Base-by-base conservation (phyloP, 2,329 filamentous ascomycete species). In the Curvularia sp. region DNA sequence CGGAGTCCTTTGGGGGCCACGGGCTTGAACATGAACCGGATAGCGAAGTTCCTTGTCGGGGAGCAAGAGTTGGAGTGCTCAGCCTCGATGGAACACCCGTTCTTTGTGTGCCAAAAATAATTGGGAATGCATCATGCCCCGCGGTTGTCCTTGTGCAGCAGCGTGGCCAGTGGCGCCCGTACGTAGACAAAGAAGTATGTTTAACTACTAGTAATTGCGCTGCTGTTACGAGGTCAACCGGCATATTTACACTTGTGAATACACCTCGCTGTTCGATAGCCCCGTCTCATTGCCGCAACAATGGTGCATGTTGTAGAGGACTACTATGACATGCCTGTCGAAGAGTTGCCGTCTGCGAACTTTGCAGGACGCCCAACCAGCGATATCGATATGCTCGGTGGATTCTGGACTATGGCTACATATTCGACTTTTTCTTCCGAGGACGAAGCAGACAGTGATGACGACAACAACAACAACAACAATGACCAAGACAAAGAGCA, bases 321-420 rank as follows among this genome's bases (percentile, higher is more conserved):
- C 25, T 68, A 71, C 50, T 69, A 69, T 34, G 67, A 71, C 43
- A 63, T 69, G 38, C 59, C 65, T 8, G 27, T 57, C 21, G 64
- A 71, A 18, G 49, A 64, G 43, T 38, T 71, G 32, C 68, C 68
- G 5, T 60, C 60, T 43, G 58, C 68, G 5, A 71, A 71, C 50
- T 69, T 71, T 54, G 68, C 67, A 34, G 59, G 60, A 27, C 61
- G 66, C 8, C 67, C 68, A 43, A 51, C 59, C n/a, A 64, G 60
- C 47, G 68, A 71, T 23, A 69, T 70, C 30, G 62, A 64, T n/a
- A 67, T 68, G 34, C 57, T 67, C 7, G 61, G 65, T 25, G 61
- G 60, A 3, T 39, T 59, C 7, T 61, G 58, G 55, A 66, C 56
- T 1, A 58, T 63, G 42, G 43, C 59, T 27, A 48, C 30, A 18